phyloP scores from a whole-genome alignment of 352 stramenopile species.

The Phytophthora nicotianae region DNA sequence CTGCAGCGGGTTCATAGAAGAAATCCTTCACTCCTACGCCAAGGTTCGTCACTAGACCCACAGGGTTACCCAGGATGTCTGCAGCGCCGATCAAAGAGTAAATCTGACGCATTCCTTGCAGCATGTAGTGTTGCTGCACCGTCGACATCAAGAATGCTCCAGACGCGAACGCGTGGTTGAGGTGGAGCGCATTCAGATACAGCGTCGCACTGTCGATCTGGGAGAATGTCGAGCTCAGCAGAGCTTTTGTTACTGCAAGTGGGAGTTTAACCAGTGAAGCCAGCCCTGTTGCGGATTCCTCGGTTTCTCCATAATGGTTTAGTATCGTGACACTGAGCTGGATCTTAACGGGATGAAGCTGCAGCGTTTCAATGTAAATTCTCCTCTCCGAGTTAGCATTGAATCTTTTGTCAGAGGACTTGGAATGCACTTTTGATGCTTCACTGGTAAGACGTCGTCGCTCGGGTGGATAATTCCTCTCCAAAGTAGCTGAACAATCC shows the following conservation, averaged over 20 bases:
- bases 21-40: constrained; percentile 93
- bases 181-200: constrained; percentile 83
- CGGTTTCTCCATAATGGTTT: constrained; percentile 33
- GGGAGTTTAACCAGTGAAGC: constrained; percentile 34
- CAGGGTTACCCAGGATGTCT: constrained; percentile 90
- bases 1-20: constrained; percentile 93
- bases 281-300: constrained; percentile 26
- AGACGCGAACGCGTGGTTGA: constrained; percentile 83
- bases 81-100: constrained; percentile 89
- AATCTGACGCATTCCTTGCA: constrained; percentile 80
- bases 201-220: constrained; percentile 78
- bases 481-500: constrained; percentile 20
- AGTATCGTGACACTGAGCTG: constrained; percentile 61
- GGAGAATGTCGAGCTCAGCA: constrained; percentile 40
- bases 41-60: constrained; percentile 88
- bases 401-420: constrained; percentile 30
- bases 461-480: constrained; percentile 32
- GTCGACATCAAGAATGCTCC: constrained; percentile 70
- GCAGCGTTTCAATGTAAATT: constrained; percentile 87
- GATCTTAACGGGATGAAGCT: constrained; percentile 81
- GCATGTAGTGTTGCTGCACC: constrained; percentile 83
- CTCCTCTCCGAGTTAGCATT: constrained; percentile 48
- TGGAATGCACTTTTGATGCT: constrained; percentile 22
- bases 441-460: constrained; percentile 32
- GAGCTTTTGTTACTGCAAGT: constrained; percentile 37